A percentile compares a stretch with the other conserved stretches of the same genome.
Evolutionary conservation across 768 basidiomycete species (phyloP).

Genomic region (Tricholoma sp.): DNA sequence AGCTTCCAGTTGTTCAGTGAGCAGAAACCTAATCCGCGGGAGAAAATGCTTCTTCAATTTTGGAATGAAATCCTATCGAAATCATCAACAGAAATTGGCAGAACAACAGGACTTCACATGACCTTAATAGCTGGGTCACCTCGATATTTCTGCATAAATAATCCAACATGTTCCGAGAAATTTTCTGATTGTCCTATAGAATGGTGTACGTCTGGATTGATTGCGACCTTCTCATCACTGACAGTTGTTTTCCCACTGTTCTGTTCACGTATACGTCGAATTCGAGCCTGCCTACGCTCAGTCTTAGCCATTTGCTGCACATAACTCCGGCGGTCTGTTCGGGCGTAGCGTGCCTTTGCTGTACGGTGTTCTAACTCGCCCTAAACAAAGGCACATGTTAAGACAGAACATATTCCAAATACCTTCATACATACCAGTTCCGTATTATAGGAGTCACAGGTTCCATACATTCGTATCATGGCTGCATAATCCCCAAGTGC

Average conservation of each 20-base stretch:
- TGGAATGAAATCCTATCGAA: conserved; percentile 1
- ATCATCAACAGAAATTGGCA: too few relatives aligned
- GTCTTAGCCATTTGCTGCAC: conserved; percentile 8
- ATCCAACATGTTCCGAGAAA: background rate
- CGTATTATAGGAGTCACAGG: background rate
- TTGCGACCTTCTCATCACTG: background rate
- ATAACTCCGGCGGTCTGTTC: conserved; percentile 6
- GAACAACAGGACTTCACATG: too few relatives aligned
- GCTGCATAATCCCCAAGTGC: background rate
- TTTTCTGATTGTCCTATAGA: background rate
- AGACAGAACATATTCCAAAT: background rate
- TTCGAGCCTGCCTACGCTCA: conserved; percentile 6
- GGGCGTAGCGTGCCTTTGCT: conserved; percentile 9
- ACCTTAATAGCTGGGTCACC: conserved; percentile 11
- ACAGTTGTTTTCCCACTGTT: background rate
- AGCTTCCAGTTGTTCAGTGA: background rate
- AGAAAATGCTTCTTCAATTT: conserved; percentile 3
- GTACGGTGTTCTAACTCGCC: conserved; percentile 13
- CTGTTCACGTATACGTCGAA: conserved; percentile 1
- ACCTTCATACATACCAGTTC: background rate
- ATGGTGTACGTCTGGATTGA: background rate
- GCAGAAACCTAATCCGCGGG: background rate
- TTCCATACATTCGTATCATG: background rate
- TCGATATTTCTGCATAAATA: background rate
- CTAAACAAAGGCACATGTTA: background rate